Percentiles rank a stretch among this genome's conserved stretches.
These are phyloP conservation scores for Withania somnifera DNA, from an alignment of 305 asterid genomes.

Conservation along the genomic window DNA sequence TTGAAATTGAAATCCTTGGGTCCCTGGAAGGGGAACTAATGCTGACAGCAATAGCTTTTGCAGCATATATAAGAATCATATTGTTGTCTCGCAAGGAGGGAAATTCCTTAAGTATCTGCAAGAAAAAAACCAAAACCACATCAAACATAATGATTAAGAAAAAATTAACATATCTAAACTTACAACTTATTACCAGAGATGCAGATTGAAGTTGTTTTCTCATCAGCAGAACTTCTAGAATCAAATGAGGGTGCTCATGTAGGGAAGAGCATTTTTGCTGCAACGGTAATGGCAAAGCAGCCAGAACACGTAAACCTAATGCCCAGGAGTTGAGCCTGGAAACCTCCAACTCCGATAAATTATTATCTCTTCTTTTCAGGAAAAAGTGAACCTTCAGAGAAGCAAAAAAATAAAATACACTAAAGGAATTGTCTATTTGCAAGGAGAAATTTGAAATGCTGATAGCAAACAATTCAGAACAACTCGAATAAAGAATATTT, in stretches of 20 bases:
- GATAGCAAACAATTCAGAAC: neutral
- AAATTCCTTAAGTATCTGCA: conserved; percentile 84
- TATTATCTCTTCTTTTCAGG: conserved; percentile 86
- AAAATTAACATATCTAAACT: neutral
- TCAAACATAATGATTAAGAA: neutral
- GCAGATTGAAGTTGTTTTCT: conserved; percentile 98
- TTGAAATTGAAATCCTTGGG: conserved; percentile 51
- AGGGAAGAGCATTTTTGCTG: conserved; percentile 96
- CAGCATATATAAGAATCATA: conserved; percentile 73
- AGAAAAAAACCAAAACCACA: neutral
- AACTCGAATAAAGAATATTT: neutral
- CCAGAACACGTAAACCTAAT: conserved; percentile 94
- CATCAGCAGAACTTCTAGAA: conserved; percentile 92
- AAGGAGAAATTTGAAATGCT: neutral
- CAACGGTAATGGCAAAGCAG: conserved; percentile 94
- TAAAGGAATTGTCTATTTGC: neutral
- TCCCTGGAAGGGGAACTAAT: conserved; percentile 75
- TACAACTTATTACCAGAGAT: conserved; percentile 52
- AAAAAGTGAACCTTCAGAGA: conserved; percentile 85
- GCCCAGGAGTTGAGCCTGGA: conserved; percentile 97
- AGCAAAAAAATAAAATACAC: neutral
- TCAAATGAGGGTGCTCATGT: conserved; percentile 95
- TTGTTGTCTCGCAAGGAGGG: conserved; percentile 77
- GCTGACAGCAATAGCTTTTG: conserved; percentile 85
- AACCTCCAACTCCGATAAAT: conserved; percentile 77